Evolutionary conservation across 768 basidiomycete species (phyloP).

Genomic region (Phylloporus arenicola): DNA sequence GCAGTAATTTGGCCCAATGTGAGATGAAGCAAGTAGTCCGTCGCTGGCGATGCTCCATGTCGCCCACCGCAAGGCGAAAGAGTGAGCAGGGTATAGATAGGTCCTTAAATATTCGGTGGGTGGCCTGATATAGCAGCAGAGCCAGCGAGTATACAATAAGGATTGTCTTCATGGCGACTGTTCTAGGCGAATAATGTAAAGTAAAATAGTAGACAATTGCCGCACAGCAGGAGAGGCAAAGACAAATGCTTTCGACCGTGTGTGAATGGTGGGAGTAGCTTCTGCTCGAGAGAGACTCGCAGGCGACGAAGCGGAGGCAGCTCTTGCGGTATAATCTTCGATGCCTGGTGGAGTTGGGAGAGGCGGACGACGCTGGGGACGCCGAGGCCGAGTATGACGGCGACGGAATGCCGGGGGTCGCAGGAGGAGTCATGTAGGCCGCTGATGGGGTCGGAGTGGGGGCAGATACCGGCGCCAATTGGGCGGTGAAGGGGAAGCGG

Average conservation of each 20-base stretch:
- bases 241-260: slow-evolving; percentile 59
- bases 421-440: too few species aligned
- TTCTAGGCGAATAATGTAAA: slow-evolving; percentile 21
- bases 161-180: slow-evolving; percentile 27
- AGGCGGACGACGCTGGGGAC: slow-evolving; percentile 57
- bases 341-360: too few species aligned
- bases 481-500: slow-evolving; percentile 25
- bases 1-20: slow-evolving; percentile 22
- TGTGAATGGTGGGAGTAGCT: slow-evolving; percentile 26
- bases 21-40: slow-evolving; percentile 25
- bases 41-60: slow-evolving; percentile 20
- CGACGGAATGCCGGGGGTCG: too few species aligned
- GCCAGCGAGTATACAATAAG: slow-evolving; percentile 20
- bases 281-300: slow-evolving; percentile 23
- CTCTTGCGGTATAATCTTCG: slow-evolving; percentile 49
- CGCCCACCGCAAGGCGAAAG: slow-evolving; percentile 18
- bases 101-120: slow-evolving; percentile 26
- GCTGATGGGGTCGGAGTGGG: slow-evolving; percentile 11
- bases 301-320: slow-evolving; percentile 37
- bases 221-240: slow-evolving; percentile 58
- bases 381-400: slow-evolving; percentile 47
- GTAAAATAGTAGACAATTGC: slow-evolving; percentile 36
- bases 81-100: slow-evolving; percentile 29
- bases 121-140: slow-evolving; percentile 4
- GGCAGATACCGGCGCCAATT: slow-evolving; percentile 29